Evolutionary conservation across 176 grass and related monocot genomes (phyloP), one percentile per base, ranked within the genome.

Genomic region (Saccharum officinarum): DNA sequence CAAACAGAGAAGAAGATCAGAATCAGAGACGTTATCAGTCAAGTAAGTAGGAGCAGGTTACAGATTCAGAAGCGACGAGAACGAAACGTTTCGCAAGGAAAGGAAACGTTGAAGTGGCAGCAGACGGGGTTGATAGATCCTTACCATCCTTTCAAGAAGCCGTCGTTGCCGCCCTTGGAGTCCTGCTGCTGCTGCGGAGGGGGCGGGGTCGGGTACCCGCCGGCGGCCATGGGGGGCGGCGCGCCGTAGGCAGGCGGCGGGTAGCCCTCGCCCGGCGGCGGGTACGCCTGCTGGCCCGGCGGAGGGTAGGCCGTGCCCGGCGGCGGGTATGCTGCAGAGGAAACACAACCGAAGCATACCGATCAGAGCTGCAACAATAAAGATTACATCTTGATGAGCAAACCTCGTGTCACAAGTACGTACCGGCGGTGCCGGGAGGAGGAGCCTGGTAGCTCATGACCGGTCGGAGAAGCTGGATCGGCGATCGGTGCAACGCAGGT

Each of bases 61-160:
- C 28, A 28, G 28, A 52, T n/a, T 60, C 3, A 60, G 55, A 60
- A 60, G 22, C 22, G 55, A 10, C 8, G 55, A 60, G 1, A 28
- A 28, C 3, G 18, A 10, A 57, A 57, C 52, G 28, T 28, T 28
- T 28, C 28, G 28, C 28, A 28, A 28, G 28, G 28, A 28, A 28
- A 5, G 8, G 6, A 70, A 4, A 6, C 6, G 65, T 1, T 18
- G 31, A 36, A 26, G 61, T 64, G 65, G 31, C 15, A 31, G 30
- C 15, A 13, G 25, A 5, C 0, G 1, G 67, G 15, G 6, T 26
- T 15, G 15, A 12, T 8, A 15, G 8, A 10, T 7, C 11, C 82
- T 83, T 67, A 95, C 93, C 93, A 95, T 92, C 93, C 93, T 83
- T 95, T 90, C 88, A 57, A 84, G 80, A 84, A 95, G 52, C 93